These are phyloP conservation scores for Lactuca saligna DNA, from an alignment of 129 eudicot genomes.

Conservation along the genomic window DNA sequence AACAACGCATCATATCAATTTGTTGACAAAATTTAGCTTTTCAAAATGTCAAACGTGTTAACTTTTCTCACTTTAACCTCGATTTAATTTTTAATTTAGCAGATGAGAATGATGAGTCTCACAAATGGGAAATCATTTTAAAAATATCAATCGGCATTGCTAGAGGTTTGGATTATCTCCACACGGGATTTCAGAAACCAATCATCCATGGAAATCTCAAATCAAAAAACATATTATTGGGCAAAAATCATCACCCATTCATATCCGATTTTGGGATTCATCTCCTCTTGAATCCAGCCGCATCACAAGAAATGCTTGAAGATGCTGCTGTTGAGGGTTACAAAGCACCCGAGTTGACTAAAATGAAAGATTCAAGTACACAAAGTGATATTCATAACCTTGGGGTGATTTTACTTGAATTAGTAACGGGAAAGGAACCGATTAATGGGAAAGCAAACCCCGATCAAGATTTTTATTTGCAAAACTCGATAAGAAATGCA, in stretches of 20 bases:
- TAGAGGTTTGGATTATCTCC: slow-evolving; percentile 69
- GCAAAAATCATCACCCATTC: slow-evolving; percentile 48
- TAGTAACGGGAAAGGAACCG: slow-evolving; percentile 71
- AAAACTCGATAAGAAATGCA: slow-evolving; percentile 58
- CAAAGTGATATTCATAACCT: slow-evolving; percentile 74
- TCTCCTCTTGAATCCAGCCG: slow-evolving; percentile 64
- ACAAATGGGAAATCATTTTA: slow-evolving; percentile 69
- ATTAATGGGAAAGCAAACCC: slow-evolving; percentile 45
- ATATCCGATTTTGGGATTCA: slow-evolving; percentile 83
- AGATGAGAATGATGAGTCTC: slow-evolving; percentile 76
- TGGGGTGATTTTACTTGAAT: slow-evolving; percentile 80
- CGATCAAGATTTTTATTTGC: slow-evolving; percentile 68
- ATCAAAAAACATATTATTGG: slow-evolving; percentile 74
- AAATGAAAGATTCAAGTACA: slow-evolving; percentile 57
- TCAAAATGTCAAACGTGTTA: slow-evolving; percentile 3
- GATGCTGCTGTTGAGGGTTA: slow-evolving; percentile 76
- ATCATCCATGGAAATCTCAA: slow-evolving; percentile 92
- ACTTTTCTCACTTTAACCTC: not conserved
- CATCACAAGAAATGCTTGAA: slow-evolving; percentile 83
- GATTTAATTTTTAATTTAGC: slow-evolving; percentile 26
- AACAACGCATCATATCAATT: slow-evolving; percentile 8
- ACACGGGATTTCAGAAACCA: slow-evolving; percentile 58
- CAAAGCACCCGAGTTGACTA: slow-evolving; percentile 82
- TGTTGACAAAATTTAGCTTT: slow-evolving; percentile 10
- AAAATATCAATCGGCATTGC: slow-evolving; percentile 69